Percentiles rank a stretch among this genome's conserved stretches.
Evolutionary conservation across 139 green algal genomes (phyloP).

Genomic region (Trebouxia sp.): DNA sequence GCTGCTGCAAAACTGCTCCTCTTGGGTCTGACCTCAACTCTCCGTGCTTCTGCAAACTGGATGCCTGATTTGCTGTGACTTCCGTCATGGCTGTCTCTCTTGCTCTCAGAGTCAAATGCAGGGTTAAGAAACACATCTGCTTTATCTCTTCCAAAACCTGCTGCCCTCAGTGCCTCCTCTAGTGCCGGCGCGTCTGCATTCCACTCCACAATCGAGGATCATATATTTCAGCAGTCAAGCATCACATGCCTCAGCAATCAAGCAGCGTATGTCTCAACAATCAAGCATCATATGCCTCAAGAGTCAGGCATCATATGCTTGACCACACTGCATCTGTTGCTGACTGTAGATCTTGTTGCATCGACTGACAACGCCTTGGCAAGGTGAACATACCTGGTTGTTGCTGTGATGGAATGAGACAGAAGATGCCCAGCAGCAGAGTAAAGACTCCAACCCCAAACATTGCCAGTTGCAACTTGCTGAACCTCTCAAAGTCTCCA

Average conservation of each 20-base stretch:
- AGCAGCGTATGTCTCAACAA: no score
- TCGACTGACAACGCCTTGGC: no score
- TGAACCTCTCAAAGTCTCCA: constrained; percentile 2
- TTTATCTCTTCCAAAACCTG: not conserved
- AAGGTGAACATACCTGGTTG: not conserved
- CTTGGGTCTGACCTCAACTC: not conserved
- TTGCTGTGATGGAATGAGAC: constrained; percentile 8
- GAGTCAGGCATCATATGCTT: not conserved
- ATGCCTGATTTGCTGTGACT: not conserved
- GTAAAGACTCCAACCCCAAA: constrained; percentile 18
- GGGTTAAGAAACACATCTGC: not conserved
- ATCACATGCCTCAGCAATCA: not conserved
- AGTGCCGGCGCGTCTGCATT: not conserved
- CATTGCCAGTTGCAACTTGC: constrained; percentile 15
- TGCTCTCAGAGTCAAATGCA: not conserved
- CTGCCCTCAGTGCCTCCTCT: not conserved
- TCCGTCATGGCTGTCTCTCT: not conserved
- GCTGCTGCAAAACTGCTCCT: not conserved
- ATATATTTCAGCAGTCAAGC: not conserved
- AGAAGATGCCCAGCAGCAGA: constrained; percentile 10
- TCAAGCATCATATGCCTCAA: not conserved
- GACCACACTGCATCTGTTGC: not conserved
- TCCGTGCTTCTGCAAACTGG: not conserved
- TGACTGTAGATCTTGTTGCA: no score
- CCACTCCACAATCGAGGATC: no score